Conservation (phyloP, 139 green algal genomes). For the Chlorella sp. region DNA sequence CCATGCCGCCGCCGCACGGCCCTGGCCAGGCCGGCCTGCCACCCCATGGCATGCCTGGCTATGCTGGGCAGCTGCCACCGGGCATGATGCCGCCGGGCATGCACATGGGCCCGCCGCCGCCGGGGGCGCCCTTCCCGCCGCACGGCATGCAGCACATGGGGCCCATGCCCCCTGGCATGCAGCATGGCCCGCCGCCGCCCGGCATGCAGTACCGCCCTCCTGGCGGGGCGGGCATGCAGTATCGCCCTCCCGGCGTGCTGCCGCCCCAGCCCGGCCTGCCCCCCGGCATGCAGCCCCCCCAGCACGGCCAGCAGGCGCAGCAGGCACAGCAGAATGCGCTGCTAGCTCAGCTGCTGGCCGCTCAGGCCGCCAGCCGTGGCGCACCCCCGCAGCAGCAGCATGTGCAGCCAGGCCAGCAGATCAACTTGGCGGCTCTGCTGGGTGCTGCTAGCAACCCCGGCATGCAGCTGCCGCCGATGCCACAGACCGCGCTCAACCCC, state of each 20-base stretch:
- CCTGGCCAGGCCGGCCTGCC: neutral
- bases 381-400: conserved; percentile 3
- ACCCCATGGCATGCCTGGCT: neutral
- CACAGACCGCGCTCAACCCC: conserved; percentile 11
- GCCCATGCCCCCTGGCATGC: conserved; percentile 14
- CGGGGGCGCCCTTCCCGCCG: neutral
- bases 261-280: conserved; percentile 20
- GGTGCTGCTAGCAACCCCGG: neutral
- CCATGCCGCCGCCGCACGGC: neutral
- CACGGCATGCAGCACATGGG: conserved; percentile 11
- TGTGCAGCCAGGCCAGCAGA: conserved; percentile 31
- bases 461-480: conserved; percentile 12
- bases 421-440: conserved; percentile 32
- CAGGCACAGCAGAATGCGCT: conserved; percentile 13
- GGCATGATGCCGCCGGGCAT: conserved; percentile 19
- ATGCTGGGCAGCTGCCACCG: neutral
- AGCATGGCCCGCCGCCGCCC: neutral
- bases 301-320: conserved; percentile 12
- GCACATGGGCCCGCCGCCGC: too few relatives aligned
- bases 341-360: conserved; percentile 21
- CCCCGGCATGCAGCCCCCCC: conserved; percentile 7
- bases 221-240: neutral
- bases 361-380: conserved; percentile 9
- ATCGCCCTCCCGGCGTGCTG: too few relatives aligned
- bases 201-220: conserved; percentile 31